Base-by-base conservation (phyloP, 2,329 filamentous ascomycete genomes). In the Aureobasidium uvarum region DNA sequence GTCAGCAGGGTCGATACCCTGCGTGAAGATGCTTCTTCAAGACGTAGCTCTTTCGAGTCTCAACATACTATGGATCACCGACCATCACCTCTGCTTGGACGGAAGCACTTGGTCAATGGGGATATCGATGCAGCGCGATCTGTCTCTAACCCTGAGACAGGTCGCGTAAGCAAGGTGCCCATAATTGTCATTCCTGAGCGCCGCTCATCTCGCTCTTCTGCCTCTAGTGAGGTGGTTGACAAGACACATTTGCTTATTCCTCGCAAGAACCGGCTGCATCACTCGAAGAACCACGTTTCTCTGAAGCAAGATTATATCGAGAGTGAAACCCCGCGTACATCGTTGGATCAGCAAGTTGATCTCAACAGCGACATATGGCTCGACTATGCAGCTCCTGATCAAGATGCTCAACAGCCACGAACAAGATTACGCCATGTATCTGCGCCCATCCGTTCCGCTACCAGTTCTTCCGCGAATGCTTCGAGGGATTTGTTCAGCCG, bases 1-100 rank as follows among this genome's bases (percentile, higher is more conserved):
- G 81, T 80, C 6, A 81, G 80, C 52, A 85, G 82, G 72, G 82
- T 82, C 66, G 72, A 78, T 65, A 83, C 83, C 2, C 74, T 85
- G 41, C 79, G 81, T 23, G 80, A 78, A 59, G 79, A 78, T 54
- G 64, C 69, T 33, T 72, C 71, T 41, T 82, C 81, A 2, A 78
- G 78, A 38, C 78, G 79, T 45, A 77, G 76, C 20, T 84, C 83
- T 1, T 68, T 78, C 11, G 73, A 73, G 16, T 80, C 79, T 13
- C 76, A 80, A 39, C 82, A 80, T 71, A 80, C 79, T 50, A 74
- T 84, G 23, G 74, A 81, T 20, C 83, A 84, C 69, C 84, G 83
- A 69, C 76, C 77, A 39, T 78, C 77, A 43, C 80, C 78, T 25
- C 80, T 85, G 50, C 78, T 78, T 14, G 80, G 84, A 52, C 75